These are phyloP conservation scores for Sugiyamaella valdiviana DNA, from an alignment of 805 yeast genomes.

Conservation along the genomic window DNA sequence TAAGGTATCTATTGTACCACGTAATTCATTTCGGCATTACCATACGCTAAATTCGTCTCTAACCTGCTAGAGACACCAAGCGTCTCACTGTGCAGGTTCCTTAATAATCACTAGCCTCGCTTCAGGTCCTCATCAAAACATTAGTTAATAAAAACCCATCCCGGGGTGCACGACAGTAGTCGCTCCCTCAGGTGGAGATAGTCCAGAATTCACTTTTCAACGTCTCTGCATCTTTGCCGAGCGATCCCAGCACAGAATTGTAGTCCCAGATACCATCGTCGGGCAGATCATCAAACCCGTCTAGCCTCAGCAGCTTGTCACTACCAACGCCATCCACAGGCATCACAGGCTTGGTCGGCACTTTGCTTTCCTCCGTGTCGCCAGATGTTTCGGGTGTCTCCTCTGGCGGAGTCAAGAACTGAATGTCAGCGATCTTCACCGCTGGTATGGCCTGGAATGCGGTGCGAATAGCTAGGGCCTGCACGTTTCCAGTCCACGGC, in stretches of 20 bases:
- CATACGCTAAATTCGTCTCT: too few relatives aligned
- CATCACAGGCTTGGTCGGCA: slow-evolving; percentile 1
- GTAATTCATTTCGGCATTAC: not conserved
- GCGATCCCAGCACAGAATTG: slow-evolving; percentile 18
- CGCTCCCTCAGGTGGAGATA: slow-evolving; percentile 10
- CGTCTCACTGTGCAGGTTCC: too few relatives aligned
- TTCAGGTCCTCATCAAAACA: not conserved
- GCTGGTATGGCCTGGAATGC: slow-evolving; percentile 30
- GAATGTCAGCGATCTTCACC: slow-evolving; percentile 25
- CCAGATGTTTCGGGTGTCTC: slow-evolving; percentile 9
- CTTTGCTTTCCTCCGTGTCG: slow-evolving; percentile 3
- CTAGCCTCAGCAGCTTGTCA: slow-evolving; percentile 8
- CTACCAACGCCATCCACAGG: slow-evolving; percentile 12
- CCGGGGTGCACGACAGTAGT: not conserved
- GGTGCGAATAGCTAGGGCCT: slow-evolving; percentile 29
- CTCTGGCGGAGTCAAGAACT: slow-evolving; percentile 25
- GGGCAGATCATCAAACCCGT: slow-evolving; percentile 13
- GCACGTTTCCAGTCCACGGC: slow-evolving; percentile 27
- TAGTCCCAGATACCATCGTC: slow-evolving; percentile 22
- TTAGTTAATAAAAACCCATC: not conserved
- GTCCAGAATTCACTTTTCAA: slow-evolving; percentile 26
- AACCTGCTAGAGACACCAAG: too few relatives aligned
- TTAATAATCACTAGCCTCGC: not conserved
- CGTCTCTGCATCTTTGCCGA: slow-evolving; percentile 21
- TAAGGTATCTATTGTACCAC: not conserved